phyloP scores from a whole-genome alignment of 305 asterid species.

The Fraxinus albicans region DNA sequence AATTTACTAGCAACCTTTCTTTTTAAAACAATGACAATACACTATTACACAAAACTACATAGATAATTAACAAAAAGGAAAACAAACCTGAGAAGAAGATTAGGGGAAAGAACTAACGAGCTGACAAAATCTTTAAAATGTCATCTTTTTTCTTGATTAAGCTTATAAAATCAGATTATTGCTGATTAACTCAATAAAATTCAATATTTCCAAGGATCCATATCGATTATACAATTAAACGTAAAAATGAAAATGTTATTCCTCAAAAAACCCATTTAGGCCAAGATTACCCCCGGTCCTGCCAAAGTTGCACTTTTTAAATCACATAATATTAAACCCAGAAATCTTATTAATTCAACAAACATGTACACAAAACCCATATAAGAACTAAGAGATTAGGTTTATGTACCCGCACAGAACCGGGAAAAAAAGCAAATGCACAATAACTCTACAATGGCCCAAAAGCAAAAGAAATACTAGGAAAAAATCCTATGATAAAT shows the following conservation, averaged over 20 bases:
- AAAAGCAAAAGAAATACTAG: background rate
- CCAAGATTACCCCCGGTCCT: background rate
- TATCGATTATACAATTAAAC: background rate
- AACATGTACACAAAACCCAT: background rate
- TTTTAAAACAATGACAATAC: background rate
- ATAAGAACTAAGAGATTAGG: conserved; percentile 29
- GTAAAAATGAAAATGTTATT: background rate
- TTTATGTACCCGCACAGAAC: conserved; percentile 16
- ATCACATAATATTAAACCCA: background rate
- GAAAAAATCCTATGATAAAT: background rate
- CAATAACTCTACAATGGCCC: background rate
- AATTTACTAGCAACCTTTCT: background rate
- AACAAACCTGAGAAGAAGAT: background rate
- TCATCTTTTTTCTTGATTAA: background rate
- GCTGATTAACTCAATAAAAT: conserved; percentile 2
- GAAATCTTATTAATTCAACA: background rate
- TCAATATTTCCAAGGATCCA: background rate
- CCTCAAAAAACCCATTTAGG: background rate
- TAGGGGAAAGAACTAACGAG: background rate
- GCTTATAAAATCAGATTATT: conserved; percentile 8
- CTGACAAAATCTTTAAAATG: conserved; percentile 2
- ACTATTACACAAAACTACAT: background rate
- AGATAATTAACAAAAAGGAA: background rate
- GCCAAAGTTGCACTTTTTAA: background rate
- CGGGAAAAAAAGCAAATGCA: background rate